Evolutionary conservation across 148 eudicot genomes (phyloP).

Genomic region (Gaultheria prostrata): DNA sequence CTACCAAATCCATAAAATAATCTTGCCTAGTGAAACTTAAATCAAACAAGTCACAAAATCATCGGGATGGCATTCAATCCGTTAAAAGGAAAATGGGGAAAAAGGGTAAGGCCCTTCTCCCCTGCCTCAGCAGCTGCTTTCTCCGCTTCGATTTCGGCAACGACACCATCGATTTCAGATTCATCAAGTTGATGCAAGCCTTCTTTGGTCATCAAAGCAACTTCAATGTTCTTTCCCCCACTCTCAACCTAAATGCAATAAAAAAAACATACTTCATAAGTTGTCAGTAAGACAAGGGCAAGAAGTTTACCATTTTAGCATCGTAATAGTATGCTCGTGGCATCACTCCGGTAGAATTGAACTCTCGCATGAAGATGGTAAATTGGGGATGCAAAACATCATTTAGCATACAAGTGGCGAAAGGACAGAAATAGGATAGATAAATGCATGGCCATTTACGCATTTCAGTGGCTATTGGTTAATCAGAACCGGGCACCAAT

Average conservation of each 20-base stretch:
- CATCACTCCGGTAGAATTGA: too few species aligned
- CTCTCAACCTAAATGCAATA: constrained; percentile 76
- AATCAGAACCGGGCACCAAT: background rate
- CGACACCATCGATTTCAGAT: constrained; percentile 87
- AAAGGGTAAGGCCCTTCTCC: constrained; percentile 46
- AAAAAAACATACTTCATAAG: constrained; percentile 10
- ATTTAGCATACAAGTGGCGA: too few species aligned
- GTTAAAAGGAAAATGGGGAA: background rate
- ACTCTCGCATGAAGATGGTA: too few species aligned
- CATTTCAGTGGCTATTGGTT: too few species aligned
- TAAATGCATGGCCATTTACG: too few species aligned
- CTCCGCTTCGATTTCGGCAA: constrained; percentile 95
- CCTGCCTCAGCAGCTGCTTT: constrained; percentile 79
- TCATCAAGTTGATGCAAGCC: constrained; percentile 93
- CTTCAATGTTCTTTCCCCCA: constrained; percentile 97
- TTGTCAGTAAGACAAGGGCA: background rate
- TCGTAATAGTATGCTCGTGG: background rate
- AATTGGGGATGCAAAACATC: too few species aligned
- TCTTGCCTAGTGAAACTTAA: too few species aligned
- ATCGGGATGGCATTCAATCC: background rate
- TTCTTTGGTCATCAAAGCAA: constrained; percentile 87
- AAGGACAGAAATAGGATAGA: too few species aligned
- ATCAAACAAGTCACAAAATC: constrained; percentile 32
- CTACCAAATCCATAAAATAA: too few species aligned
- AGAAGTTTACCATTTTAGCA: background rate